phyloP scores from a whole-genome alignment of 2,329 filamentous ascomycete genomes.

The Ophiostoma sp. region DNA sequence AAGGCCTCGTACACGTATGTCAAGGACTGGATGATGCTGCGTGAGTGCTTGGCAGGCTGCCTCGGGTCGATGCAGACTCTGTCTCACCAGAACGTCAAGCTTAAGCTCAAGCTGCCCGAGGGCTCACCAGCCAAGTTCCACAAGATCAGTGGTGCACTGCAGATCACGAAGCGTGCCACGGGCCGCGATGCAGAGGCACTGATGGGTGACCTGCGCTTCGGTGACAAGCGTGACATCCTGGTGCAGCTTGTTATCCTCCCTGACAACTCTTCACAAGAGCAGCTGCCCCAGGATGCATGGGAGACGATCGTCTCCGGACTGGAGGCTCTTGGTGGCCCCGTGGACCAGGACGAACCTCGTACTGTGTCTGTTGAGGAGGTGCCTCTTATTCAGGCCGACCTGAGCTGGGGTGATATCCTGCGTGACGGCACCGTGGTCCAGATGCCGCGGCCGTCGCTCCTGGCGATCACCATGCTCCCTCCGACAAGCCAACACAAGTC shows the following conservation, averaged over 20 bases:
- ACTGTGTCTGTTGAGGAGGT: constrained; percentile 88
- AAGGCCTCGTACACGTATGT: constrained; percentile 98
- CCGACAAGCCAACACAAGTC: constrained; percentile 62
- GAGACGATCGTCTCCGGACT: constrained; percentile 94
- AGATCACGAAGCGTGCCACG: constrained; percentile 94
- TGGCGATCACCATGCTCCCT: constrained; percentile 95
- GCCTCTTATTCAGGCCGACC: constrained; percentile 89
- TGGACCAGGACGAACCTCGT: constrained; percentile 83
- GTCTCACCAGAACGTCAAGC: constrained; percentile 97
- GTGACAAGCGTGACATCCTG: constrained; percentile 89
- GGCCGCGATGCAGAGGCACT: constrained; percentile 92
- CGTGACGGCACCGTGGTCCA: constrained; percentile 84
- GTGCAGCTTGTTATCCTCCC: constrained; percentile 92
- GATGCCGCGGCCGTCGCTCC: constrained; percentile 81
- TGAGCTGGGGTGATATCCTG: constrained; percentile 90
- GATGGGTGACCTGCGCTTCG: constrained; percentile 88
- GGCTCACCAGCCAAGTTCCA: constrained; percentile 97
- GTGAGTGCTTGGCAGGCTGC: constrained; percentile 92
- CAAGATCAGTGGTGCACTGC: constrained; percentile 94
- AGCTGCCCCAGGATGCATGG: constrained; percentile 91
- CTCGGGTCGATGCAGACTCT: constrained; percentile 87
- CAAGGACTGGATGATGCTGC: constrained; percentile 99
- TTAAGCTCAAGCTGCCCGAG: constrained; percentile 90
- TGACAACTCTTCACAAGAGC: constrained; percentile 78
- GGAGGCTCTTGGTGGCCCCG: constrained; percentile 84